These are phyloP conservation scores for Pythium sp. DNA, from an alignment of 352 stramenopile species.

Conservation along the genomic window DNA sequence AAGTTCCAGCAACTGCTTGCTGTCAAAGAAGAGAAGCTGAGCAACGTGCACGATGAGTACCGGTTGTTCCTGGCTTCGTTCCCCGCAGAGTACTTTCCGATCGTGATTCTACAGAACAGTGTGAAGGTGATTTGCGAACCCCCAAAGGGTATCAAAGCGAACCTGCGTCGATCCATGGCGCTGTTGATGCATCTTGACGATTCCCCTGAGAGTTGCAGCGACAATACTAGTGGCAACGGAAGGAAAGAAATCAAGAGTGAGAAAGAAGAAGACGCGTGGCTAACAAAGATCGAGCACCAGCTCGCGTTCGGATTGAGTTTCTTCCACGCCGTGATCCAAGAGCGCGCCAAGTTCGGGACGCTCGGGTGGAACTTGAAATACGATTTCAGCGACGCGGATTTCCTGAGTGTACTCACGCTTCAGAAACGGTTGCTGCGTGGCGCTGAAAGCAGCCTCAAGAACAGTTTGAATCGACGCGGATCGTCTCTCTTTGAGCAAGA, in stretches of 20 bases:
- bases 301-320: slow-evolving; percentile 74
- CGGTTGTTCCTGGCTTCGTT: slow-evolving; percentile 71
- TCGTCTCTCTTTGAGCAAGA: slow-evolving; percentile 5
- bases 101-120: slow-evolving; percentile 66
- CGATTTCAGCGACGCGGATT: slow-evolving; percentile 78
- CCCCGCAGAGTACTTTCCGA: slow-evolving; percentile 64
- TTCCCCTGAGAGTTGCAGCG: background rate
- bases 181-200: slow-evolving; percentile 25
- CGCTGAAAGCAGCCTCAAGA: background rate
- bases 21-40: slow-evolving; percentile 29
- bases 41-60: slow-evolving; percentile 53
- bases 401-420: slow-evolving; percentile 63
- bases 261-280: slow-evolving; percentile 4
- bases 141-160: slow-evolving; percentile 68
- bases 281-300: slow-evolving; percentile 38
- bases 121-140: slow-evolving; percentile 83
- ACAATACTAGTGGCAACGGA: background rate
- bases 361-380: slow-evolving; percentile 80
- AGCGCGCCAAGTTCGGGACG: slow-evolving; percentile 70
- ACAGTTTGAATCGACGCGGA: background rate
- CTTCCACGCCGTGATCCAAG: slow-evolving; percentile 76
- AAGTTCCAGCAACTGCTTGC: slow-evolving; percentile 48
- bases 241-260: background rate
- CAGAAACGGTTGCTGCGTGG: slow-evolving; percentile 46
- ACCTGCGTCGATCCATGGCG: slow-evolving; percentile 64